Base-by-base conservation (phyloP, 495 filamentous ascomycete genomes). In the Trichodelitschia bisporula region DNA sequence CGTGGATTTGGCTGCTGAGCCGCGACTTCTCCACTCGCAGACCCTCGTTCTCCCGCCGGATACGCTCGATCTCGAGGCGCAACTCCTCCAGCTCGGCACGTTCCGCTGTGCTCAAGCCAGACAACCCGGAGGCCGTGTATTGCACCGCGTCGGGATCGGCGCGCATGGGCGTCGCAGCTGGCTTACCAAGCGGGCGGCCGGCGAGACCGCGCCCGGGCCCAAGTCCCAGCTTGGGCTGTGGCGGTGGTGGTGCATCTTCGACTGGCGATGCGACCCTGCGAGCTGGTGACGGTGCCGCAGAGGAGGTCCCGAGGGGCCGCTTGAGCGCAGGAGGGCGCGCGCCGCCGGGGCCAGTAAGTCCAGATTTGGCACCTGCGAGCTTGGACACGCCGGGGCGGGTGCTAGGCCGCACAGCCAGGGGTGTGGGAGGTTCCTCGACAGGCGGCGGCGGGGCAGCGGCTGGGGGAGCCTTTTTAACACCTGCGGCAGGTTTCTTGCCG, bases 71-170 rank as follows among this genome's bases (percentile, higher is more conserved):
- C 27, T 86, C 76, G 13, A 63, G 50, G 10, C 83, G 75, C 11
- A 95, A 62, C 35, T 90, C 79, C 33, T 91, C 80, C 5, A 95
- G 58, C 46, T 99, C 82, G 12, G 78, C 79, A 10, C 75, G 66
- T 42, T 95, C 86, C 11, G 72, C 61, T 8, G 72, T 62, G 3
- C 68, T 53, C 25, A 89, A 60, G 2, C 66, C 68, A 42, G 39
- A 15, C 40, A 47, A n/a, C 15, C 15, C 29, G 18, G 29, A 18
- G 4, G 29, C 10, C 6, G n/a, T n/a, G n/a, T n/a, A n/a, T n/a
- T n/a, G n/a, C n/a, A n/a, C n/a, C n/a, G n/a, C n/a, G n/a, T n/a
- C n/a, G n/a, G 8, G 27, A 8, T 9, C 27, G 9, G 16, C 29
- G 15, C 48, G 29, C 15, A 58, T 46, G 4, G 61, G 44, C 5